Percentiles rank a stretch among this genome's conserved stretches.
Evolutionary conservation across 2,329 filamentous ascomycete genomes (phyloP).

Genomic region (Lojkania enalia): DNA sequence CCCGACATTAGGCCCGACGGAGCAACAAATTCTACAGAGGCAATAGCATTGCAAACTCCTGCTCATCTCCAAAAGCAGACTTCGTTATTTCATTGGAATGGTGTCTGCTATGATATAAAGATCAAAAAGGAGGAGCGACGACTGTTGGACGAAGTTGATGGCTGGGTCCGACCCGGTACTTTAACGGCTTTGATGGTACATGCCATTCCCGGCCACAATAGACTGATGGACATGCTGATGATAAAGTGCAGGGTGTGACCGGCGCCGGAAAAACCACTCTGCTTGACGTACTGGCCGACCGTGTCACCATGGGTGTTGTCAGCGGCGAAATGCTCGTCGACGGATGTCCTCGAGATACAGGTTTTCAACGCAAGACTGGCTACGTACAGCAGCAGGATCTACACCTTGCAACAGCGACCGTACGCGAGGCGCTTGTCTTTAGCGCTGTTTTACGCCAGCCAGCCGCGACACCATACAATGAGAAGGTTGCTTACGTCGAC

Average conservation of each 20-base stretch:
- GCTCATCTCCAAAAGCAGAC: slow-evolving; percentile 58
- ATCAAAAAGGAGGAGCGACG: slow-evolving; percentile 74
- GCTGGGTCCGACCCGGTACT: slow-evolving; percentile 86
- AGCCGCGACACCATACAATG: slow-evolving; percentile 54
- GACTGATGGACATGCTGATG: background rate
- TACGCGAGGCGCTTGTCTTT: slow-evolving; percentile 41
- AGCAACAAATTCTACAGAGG: slow-evolving; percentile 54
- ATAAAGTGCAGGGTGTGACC: background rate
- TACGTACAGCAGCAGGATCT: slow-evolving; percentile 48
- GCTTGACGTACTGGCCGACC: slow-evolving; percentile 41
- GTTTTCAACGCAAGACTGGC: slow-evolving; percentile 44
- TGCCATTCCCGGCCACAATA: background rate
- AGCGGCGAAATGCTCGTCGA: slow-evolving; percentile 46
- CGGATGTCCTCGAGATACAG: slow-evolving; percentile 36
- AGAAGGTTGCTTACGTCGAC: slow-evolving; percentile 66
- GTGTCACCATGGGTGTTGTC: slow-evolving; percentile 43
- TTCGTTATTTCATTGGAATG: slow-evolving; percentile 78
- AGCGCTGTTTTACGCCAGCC: slow-evolving; percentile 53
- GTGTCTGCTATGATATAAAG: slow-evolving; percentile 72
- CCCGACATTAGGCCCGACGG: slow-evolving; percentile 11
- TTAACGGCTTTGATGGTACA: slow-evolving; percentile 73
- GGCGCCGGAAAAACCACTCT: slow-evolving; percentile 45
- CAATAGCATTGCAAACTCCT: slow-evolving; percentile 26
- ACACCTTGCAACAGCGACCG: slow-evolving; percentile 44
- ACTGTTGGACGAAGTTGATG: slow-evolving; percentile 78